Evolutionary conservation across 306 rosid species (phyloP), one percentile per base, ranked within the genome.

Genomic region (Mimosa bimucronata): DNA sequence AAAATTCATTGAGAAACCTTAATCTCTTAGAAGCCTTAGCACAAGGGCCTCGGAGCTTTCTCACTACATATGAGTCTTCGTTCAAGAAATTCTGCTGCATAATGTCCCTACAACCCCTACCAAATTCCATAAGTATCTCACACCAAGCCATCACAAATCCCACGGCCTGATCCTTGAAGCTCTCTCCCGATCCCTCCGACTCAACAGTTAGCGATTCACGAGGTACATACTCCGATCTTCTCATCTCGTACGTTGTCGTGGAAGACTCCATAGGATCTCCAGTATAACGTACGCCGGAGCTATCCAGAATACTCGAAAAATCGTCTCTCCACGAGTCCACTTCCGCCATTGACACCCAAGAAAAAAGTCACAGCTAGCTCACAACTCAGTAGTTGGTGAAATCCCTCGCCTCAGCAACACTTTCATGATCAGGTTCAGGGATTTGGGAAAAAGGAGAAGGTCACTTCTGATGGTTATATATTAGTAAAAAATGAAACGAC

Each of bases 131-230:
- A 0, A 91, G 87, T 58, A 95, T 92, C 88, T 95, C 98, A 15
- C 91, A 94, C 97, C 96, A 92, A 1, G 98, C 98, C 84, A 91
- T 82, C 26, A 88, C 87, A 50, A 91, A 95, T 0, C 98, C 98
- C 82, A 90, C 75, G 2, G 91, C 90, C 74, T 95, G 97, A 19
- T 91, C 98, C 88, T 83, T 95, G 41, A 91, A 86, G 83, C 87
- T 91, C 92, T 95, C 94, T 53, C 41, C 71, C 28, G 89, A 62
- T 58, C 74, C 88, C 52, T 23, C 93, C 29, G 87, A 81, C 48
- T 85, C 90, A 19, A 71, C 58, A 44, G 29, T 70, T 81, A 66
- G 38, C 18, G 85, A 74, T 55, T 83, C 87, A 21, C 52, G 68
- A 40, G 66, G 46, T 4, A 41, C 75, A 71, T 80, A 72, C 58